Base-by-base conservation (phyloP, 2,329 filamentous ascomycete species). In the Achaetomium macrosporum region DNA sequence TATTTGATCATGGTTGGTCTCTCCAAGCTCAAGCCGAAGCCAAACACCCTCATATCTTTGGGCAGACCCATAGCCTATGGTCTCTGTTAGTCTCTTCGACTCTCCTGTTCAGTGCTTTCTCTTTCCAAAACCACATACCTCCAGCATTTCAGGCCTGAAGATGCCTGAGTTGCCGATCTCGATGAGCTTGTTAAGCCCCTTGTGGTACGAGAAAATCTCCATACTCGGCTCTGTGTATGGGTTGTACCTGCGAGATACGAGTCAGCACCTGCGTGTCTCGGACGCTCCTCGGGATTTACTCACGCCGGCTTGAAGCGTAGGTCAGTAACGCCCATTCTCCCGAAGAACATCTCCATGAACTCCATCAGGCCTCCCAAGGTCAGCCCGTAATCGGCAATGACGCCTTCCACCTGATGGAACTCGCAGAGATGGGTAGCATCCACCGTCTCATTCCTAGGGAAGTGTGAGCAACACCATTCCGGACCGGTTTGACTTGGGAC, bases 101-200 rank as follows among this genome's bases (percentile, higher is more conserved):
- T 33, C 13, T 41, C 17, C n/a, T 35, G 12, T 17, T 13, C 8
- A 16, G 16, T 12, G 6, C 17, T 15, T 12, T 15, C 13, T 2
- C 2, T 7, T 42, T 16, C 7, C 15, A 13, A 1, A 3, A 13
- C 11, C 20, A 47, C 47, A 4, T 55, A 57, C 49, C 72, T 96
- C 87, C 29, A 65, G 72, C 92, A 97, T 96, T 73, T 99, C 93
- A 1, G 93, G 91, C 61, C 93, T 81, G 83, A 99, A 99, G 91
- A 99, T 97, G 59, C 93, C 93, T 63, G 87, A 92, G 75, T 99
- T 97, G 55, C 93, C 93, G 67, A 97, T 97, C 75, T 97, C 93
- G 25, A 97, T 89, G 74, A 95, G 86, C 76, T 95, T 95, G 64
- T 82, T 82, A 46, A 96, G 75, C 3, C 90, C 92, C 65, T 86